Conservation (phyloP, 805 yeast species). For the Yamadazyma scolyti region DNA sequence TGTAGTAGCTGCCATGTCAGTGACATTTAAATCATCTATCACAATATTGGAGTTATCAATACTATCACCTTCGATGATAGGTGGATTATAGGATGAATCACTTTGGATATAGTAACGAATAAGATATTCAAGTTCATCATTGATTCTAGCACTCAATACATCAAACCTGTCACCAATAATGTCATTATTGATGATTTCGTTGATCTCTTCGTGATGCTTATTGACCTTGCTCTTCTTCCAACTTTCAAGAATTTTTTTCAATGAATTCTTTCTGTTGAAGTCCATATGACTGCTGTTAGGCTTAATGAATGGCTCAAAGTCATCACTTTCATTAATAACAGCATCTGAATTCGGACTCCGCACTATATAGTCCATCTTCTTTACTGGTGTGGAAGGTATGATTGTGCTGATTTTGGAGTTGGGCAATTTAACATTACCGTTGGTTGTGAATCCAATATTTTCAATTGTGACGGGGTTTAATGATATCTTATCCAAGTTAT, state of each 20-base stretch:
- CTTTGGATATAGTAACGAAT: slow-evolving; percentile 40
- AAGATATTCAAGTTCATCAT: slow-evolving; percentile 61
- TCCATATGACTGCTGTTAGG: slow-evolving; percentile 11
- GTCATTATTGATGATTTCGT: slow-evolving; percentile 14
- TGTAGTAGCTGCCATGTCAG: too few relatives aligned
- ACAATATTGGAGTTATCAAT: slow-evolving; percentile 14
- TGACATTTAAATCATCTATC: slow-evolving; percentile 19
- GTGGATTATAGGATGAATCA: slow-evolving; percentile 14
- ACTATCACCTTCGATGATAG: slow-evolving; percentile 16
- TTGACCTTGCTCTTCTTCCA: slow-evolving; percentile 34
- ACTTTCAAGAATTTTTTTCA: slow-evolving; percentile 37
- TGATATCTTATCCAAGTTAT: slow-evolving; percentile 5
- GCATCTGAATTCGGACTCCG: too few relatives aligned
- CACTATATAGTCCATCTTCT: slow-evolving; percentile 46
- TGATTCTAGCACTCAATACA: slow-evolving; percentile 64
- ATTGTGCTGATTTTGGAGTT: slow-evolving; percentile 41
- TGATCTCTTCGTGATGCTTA: slow-evolving; percentile 13
- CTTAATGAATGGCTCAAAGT: not conserved
- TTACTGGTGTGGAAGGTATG: slow-evolving; percentile 67
- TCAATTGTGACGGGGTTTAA: slow-evolving; percentile 9
- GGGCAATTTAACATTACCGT: slow-evolving; percentile 51
- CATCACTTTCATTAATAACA: not conserved
- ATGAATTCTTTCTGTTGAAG: slow-evolving; percentile 27
- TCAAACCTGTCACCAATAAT: slow-evolving; percentile 45
- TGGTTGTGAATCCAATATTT: slow-evolving; percentile 43